Base-by-base conservation (phyloP, 179 eudicot species). In the Silene coronaria region DNA sequence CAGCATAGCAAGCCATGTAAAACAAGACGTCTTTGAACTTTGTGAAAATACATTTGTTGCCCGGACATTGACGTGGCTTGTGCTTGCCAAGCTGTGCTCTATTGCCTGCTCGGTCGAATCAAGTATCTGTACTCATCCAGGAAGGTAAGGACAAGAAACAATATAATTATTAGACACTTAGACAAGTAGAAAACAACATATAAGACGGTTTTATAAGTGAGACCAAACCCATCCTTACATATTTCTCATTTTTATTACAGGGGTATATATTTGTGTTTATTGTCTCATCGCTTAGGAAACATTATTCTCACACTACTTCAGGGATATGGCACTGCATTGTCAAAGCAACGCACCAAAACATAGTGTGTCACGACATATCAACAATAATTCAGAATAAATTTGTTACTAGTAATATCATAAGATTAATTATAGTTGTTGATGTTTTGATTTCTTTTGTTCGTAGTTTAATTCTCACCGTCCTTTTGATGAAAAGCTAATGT, bases 81-180 rank as follows among this genome's bases (percentile, higher is more conserved):
- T 90, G 85, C 91, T 90, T 61, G 95, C 97, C 87, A 92, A 85
- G 86, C 96, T 92, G 32, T 87, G 90, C 76, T 94, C 96, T 57
- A 92, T 87, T 13, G 98, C 98, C 81, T 86, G 85, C 85, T 94
- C 98, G 7, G 97, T 92, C 8, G 98, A 92, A 81, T 90, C 98
- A 45, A 94, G 95, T 75, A 90, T 84, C 97, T 92, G 90, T 77
- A 65, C 72, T 61, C 23, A 46, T 30, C 62, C 76, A 80, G 53
- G 6, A 67, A 13, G 21, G 51, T 10, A 51, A 48, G 0, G 16
- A 22, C 6, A 64, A 11, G 7, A 24, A 38, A 42, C 12, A 7
- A 19, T 8, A 24, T 51, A 36, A 17, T 14, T 6, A 23, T 10
- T 11, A 23, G 23, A 38, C 45, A 38, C 45, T 38, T 38, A 38